Evolutionary conservation across 768 basidiomycete species (phyloP), one percentile per base, ranked within the genome.

Genomic region (Lactarius psammicola): DNA sequence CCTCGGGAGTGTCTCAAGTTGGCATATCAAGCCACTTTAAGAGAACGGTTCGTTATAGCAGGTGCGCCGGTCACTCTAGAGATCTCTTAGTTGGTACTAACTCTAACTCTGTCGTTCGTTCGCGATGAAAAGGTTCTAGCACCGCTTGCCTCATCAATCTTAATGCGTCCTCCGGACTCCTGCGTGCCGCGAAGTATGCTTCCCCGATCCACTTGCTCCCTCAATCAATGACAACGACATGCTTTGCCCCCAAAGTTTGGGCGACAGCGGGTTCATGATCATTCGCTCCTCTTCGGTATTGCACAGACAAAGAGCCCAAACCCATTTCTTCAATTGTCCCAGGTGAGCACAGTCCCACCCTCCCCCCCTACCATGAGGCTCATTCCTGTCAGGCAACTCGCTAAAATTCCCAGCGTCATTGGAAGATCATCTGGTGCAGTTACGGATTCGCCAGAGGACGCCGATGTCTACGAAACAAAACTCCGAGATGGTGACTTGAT

Each of bases 251-350:
- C 64, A 56, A 63, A 92, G 89, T 73, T 78, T 92, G 69, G 89
- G 89, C n/a, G 89, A 92, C 74, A 91, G 89, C 64, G 89, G 89
- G 8, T 91, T 85, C 73, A 79, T 83, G 67, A 85, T 91, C 55
- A 83, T 90, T 64, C 86, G 90, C 40, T 84, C 86, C 18, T 86
- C 87, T 30, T 79, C 85, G 17, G 79, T 91, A 33, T 77, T 88
- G 53, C 80, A 91, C 73, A 67, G 73, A 62, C 79, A 80, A 68
- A 63, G 63, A 38, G 65, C 78, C 4, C 80, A 81, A 68, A 80
- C 80, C 7, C 80, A 81, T 65, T 80, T 74, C 66, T 81, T 81
- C 68, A 81, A 81, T 59, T 81, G 77, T 63, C 80, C 80, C 56
- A 78, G 74, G 79, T 72, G 80, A 74, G 84, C 80, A 71, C 34